Base-by-base conservation (phyloP, 1,139 yeast species). In the Kodamaea suecica region DNA sequence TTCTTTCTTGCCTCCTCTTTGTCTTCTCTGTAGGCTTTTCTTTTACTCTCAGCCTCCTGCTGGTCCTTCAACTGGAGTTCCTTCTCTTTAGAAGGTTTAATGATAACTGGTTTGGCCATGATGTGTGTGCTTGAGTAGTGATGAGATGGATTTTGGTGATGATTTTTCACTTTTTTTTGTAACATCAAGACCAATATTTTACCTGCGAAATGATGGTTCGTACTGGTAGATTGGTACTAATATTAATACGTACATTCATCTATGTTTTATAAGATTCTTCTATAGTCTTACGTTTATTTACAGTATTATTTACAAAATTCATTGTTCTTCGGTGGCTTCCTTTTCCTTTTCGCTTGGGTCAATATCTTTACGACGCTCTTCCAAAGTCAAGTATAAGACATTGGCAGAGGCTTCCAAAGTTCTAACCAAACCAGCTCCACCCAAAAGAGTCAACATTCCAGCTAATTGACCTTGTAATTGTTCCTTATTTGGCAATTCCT, bases 401-500 rank as follows among this genome's bases (percentile, higher is more conserved):
- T 78, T 78, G 20, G 84, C 65, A 13, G 86, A 69, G 19, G 84
- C 61, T 60, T 84, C 83, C 58, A 90, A 72, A 17, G 95, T 85
- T 60, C 77, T 77, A 5, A 85, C 95, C 56, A 90, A 72, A 3
- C 95, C 95, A 29, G 88, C 94, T 52, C 97, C 97, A 41, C 95
- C 86, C 44, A 85, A 72, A 38, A 84, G 65, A 11, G 90, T 81
- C 56, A 90, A 76, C 41, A 87, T 70, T n/a, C 95, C 95, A 16
- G 85, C 82, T 49, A 92, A 73, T 67, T 88, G 87, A 13, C 84
- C 78, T 43, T 86, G 92, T 48, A 90, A 67, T 48, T 80, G 80
- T 31, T 76, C 78, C 55, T 81, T 69, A 4, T 80, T 63, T 28
- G 95, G 95, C 52, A 90, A 72, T 24, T 73, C 76, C 64, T 86